These are phyloP conservation scores for Ganoderma resinaceum DNA, from an alignment of 1,284 basidiomycete genomes.

Conservation along the genomic window DNA sequence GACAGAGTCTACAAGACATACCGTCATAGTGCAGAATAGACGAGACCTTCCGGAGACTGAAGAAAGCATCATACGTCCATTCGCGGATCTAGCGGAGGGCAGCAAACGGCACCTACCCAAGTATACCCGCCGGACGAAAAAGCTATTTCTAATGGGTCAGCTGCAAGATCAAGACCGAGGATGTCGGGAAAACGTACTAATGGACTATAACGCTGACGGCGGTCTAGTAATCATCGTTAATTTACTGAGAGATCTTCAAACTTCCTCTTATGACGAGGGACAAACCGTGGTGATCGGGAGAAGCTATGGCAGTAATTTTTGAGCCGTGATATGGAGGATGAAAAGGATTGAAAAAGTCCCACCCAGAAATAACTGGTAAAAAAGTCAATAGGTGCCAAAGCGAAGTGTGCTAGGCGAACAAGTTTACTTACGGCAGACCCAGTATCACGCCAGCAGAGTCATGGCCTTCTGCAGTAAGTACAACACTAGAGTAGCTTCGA, in stretches of 20 bases:
- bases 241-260: not conserved
- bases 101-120: conserved; percentile 1
- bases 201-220: not conserved
- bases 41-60: not conserved
- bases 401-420: not conserved
- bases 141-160: not conserved
- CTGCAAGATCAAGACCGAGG: not conserved
- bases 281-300: not conserved
- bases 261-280: not conserved
- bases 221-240: not conserved
- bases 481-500: not conserved
- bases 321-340: not conserved
- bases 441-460: not conserved
- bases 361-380: not conserved
- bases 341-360: not conserved
- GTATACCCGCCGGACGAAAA: conserved; percentile 16
- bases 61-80: not conserved
- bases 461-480: not conserved
- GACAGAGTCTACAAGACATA: not conserved
- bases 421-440: not conserved
- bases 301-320: not conserved
- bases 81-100: not conserved
- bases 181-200: not conserved
- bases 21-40: not conserved
- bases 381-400: not conserved